phyloP scores from a whole-genome alignment of 2,329 filamentous ascomycete species.

The Cryphonectria naterciae region DNA sequence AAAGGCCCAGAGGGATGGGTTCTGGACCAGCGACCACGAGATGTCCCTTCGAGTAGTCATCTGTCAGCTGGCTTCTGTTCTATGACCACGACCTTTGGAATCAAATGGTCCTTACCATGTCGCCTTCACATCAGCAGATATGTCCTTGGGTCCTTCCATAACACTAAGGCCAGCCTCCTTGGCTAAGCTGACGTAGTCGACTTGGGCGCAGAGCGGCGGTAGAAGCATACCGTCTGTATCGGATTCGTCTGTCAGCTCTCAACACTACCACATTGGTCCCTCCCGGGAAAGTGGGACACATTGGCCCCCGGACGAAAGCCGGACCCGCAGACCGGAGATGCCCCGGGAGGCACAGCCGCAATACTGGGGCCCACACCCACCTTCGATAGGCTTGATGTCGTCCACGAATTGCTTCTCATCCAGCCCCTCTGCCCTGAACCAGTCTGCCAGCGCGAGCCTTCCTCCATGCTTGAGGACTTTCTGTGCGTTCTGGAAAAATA shows the following conservation, averaged over 20 bases:
- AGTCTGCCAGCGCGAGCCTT: conserved; percentile 62
- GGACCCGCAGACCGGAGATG: background rate
- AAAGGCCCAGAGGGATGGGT: conserved; percentile 63
- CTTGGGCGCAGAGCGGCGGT: conserved; percentile 57
- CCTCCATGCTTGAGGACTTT: conserved; percentile 53
- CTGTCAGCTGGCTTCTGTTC: conserved; percentile 6
- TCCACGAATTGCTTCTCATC: conserved; percentile 48
- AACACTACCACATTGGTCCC: background rate
- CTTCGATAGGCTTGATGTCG: conserved; percentile 64
- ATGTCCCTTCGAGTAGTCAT: conserved; percentile 55
- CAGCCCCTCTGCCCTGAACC: conserved; percentile 60
- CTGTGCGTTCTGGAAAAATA: conserved; percentile 60
- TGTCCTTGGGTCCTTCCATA: conserved; percentile 55
- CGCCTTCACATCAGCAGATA: conserved; percentile 60
- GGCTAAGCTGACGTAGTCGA: conserved; percentile 57
- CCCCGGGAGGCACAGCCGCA: background rate
- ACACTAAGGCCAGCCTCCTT: conserved; percentile 51
- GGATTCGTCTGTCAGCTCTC: background rate
- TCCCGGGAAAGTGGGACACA: background rate
- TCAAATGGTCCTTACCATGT: conserved; percentile 52
- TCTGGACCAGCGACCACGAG: conserved; percentile 63
- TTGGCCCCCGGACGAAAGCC: background rate
- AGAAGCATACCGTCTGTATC: conserved; percentile 61
- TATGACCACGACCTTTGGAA: conserved; percentile 6
- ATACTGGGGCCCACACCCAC: conserved; percentile 35